These are phyloP conservation scores for Lachnellula hyalina DNA, from an alignment of 2,329 filamentous ascomycete genomes.

Conservation along the genomic window DNA sequence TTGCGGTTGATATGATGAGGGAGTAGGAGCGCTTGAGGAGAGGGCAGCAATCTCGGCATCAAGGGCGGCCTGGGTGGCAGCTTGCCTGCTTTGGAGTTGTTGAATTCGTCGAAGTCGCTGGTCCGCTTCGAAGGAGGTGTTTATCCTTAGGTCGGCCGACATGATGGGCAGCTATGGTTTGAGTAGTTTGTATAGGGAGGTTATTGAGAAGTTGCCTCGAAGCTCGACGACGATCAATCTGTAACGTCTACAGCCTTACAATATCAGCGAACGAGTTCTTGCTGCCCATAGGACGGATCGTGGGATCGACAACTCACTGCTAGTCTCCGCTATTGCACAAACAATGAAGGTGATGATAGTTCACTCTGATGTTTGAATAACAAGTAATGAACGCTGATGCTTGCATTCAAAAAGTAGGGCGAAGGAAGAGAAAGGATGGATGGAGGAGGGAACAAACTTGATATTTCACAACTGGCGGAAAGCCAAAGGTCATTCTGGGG, in stretches of 20 bases:
- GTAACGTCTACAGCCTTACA: slow-evolving; percentile 22
- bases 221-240: slow-evolving; percentile 11
- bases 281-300: background rate
- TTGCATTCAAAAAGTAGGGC: slow-evolving; percentile 24
- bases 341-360: slow-evolving; percentile 12
- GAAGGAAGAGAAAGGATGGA: slow-evolving; percentile 15
- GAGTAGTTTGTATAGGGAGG: slow-evolving; percentile 4
- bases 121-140: slow-evolving; percentile 15
- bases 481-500: slow-evolving; percentile 14
- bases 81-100: slow-evolving; percentile 23
- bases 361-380: slow-evolving; percentile 4
- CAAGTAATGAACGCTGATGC: slow-evolving; percentile 14
- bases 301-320: slow-evolving; percentile 19
- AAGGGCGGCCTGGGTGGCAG: slow-evolving; percentile 24
- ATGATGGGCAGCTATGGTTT: slow-evolving; percentile 16
- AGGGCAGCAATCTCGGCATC: slow-evolving; percentile 24
- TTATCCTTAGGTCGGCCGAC: slow-evolving; percentile 18
- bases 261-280: slow-evolving; percentile 9
- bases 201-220: slow-evolving; percentile 5
- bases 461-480: slow-evolving; percentile 19
- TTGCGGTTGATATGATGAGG: slow-evolving; percentile 18
- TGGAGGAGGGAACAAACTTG: slow-evolving; percentile 21
- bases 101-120: slow-evolving; percentile 12
- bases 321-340: slow-evolving; percentile 4
- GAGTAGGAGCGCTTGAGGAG: slow-evolving; percentile 3